These are phyloP conservation scores for Coprinellus aureogranulatus DNA, from an alignment of 768 basidiomycete genomes.

Conservation along the genomic window DNA sequence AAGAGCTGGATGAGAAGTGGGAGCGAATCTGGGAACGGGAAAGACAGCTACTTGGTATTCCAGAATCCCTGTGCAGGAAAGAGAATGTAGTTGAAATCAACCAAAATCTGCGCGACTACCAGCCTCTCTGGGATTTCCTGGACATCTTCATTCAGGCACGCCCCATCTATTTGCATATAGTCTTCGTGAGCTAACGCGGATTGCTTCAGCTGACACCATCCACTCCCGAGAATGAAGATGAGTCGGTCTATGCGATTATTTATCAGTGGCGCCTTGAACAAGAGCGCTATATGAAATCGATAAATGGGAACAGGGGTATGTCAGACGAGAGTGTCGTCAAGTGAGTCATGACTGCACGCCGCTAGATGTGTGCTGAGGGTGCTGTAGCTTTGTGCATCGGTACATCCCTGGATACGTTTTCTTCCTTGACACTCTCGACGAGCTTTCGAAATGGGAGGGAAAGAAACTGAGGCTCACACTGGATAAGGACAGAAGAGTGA, in stretches of 20 bases:
- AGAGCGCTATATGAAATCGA: slow-evolving; percentile 83
- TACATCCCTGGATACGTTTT: slow-evolving; percentile 49
- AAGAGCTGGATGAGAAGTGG: slow-evolving; percentile 57
- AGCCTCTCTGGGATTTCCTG: slow-evolving; percentile 66
- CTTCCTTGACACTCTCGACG: slow-evolving; percentile 4
- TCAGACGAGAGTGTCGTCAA: slow-evolving; percentile 69
- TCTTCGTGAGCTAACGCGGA: neutral
- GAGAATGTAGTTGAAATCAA: slow-evolving; percentile 66
- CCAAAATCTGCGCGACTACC: slow-evolving; percentile 55
- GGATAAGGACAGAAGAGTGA: slow-evolving; percentile 50
- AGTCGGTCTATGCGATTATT: slow-evolving; percentile 50
- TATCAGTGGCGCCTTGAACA: slow-evolving; percentile 90
- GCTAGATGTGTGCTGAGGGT: neutral
- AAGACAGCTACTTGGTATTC: slow-evolving; percentile 32
- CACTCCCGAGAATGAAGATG: slow-evolving; percentile 19
- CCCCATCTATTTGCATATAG: slow-evolving; percentile 4
- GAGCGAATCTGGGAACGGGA: slow-evolving; percentile 41
- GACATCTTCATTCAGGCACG: slow-evolving; percentile 76
- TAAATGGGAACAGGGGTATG: slow-evolving; percentile 88
- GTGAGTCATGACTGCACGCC: slow-evolving; percentile 34
- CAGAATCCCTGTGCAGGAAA: slow-evolving; percentile 37
- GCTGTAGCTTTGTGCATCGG: slow-evolving; percentile 76
- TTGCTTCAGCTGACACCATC: slow-evolving; percentile 29
- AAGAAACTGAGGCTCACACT: slow-evolving; percentile 54
- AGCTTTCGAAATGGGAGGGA: slow-evolving; percentile 28